Base-by-base conservation (phyloP, 208 protist genomes). In the Naegleria gruberi region DNA sequence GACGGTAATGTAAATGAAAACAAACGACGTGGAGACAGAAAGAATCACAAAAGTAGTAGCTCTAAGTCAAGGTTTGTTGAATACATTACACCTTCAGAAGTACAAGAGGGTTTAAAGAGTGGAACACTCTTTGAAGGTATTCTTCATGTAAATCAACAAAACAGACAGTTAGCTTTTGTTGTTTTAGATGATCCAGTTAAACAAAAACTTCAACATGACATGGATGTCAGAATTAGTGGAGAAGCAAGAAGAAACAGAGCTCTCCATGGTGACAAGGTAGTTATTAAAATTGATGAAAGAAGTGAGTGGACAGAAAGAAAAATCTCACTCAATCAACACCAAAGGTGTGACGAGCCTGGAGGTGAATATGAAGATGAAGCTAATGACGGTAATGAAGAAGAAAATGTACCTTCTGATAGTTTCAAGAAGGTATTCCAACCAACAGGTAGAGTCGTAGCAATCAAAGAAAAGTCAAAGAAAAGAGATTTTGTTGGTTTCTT, bases 151-250 rank as follows among this genome's bases (percentile, higher is more conserved):
- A 89, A 89, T 74, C 37, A 30, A 2, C 47, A 44, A 34, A 74
- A 89, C 37, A 55, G 46, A 55, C 55, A 57, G n/a, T 10, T 55
- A 74, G 46, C 46, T 1, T 89, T 44, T 43, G 46, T 89, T 30
- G 37, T 43, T 44, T 37, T 87, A 37, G 37, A 44, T 4, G 47
- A 89, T n/a, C 41, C 30, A 10, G 26, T 77, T 7, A 77, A 77
- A 77, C 17, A 77, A 37, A 77, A 77, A 77, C 30, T 77, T 37
- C 30, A 37, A 37, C 65, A 77, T 77, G 65, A 77, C 8, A 77
- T 77, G 65, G 85, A 89, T 89, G 46, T 89, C 5, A 55, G 19
- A 19, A 89, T 89, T 34, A 44, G 41, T 42, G 85, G 85, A 44
- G 44, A 74, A 44, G 23, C 12, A 23, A 55, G 8, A 55, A 26